Evolutionary conservation across 306 rosid species (phyloP), one percentile per base, ranked within the genome.

Genomic region (Quillaja saponaria): DNA sequence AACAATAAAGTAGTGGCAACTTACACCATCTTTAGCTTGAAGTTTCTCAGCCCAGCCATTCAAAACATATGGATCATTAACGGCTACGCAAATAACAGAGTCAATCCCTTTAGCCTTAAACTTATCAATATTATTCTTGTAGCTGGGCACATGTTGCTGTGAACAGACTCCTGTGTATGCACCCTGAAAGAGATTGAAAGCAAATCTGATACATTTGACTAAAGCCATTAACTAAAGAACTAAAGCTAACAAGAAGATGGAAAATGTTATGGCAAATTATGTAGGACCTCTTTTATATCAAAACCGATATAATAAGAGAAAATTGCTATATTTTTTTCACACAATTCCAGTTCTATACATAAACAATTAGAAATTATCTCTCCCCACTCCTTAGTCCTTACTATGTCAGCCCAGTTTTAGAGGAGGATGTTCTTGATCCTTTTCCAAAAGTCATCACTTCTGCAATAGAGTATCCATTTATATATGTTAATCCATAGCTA

Each of bases 131-230:
- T 76, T 89, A 39, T 84, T 82, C 76, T 77, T 88, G 88, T 88
- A 91, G 69, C 92, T 34, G 45, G 98, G 96, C 38, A 91, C 96
- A 67, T 91, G 98, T 80, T 86, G 84, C 78, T 47, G 68, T 34
- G 98, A 86, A 76, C 98, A 91, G 63, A 91, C 98, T 50, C 98
- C 95, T 0, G 96, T 91, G 28, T 86, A 86, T 60, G 98, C 98
- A 73, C 98, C 98, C 98, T 91, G 75, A 61, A 20, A 74, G 51
- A 59, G 14, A 15, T 35, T 31, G 61, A 60, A 62, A 46, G 11
- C 34, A 33, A 37, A 11, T 41, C 37, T 21, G 12, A 42, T 6
- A 5, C 13, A 10, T 28, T 10, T 13, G 7, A 54, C 41, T 37
- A 8, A n/a, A 56, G 13, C 72, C n/a, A n/a, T 10, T 13, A 10